These are phyloP conservation scores for Aspergillus nidulans DNA, from an alignment of 495 filamentous ascomycete species.

Conservation along the genomic window DNA sequence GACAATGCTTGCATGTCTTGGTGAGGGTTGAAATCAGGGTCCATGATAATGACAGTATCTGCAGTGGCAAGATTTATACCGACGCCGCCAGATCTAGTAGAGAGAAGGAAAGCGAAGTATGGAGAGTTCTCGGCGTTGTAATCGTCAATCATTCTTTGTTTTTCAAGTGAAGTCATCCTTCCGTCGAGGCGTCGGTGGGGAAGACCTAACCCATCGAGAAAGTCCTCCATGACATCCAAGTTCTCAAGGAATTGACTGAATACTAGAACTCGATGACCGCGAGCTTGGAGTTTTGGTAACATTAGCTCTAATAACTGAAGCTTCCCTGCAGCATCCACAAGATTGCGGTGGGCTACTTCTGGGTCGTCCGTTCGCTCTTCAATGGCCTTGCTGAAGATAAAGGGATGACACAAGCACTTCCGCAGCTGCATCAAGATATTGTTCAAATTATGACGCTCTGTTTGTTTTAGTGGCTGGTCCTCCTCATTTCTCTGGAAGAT, in stretches of 20 bases:
- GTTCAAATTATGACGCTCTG: slow-evolving; percentile 72
- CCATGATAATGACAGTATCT: slow-evolving; percentile 96
- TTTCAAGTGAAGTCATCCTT: slow-evolving; percentile 69
- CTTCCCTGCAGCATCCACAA: slow-evolving; percentile 90
- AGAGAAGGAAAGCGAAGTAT: slow-evolving; percentile 85
- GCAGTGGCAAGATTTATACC: slow-evolving; percentile 97
- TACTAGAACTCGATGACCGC: slow-evolving; percentile 89
- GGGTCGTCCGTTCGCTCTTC: slow-evolving; percentile 65
- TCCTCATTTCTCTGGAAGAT: slow-evolving; percentile 61
- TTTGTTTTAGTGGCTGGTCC: slow-evolving; percentile 45
- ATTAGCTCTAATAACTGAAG: slow-evolving; percentile 81
- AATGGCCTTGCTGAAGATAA: slow-evolving; percentile 82
- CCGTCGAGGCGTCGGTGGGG: slow-evolving; percentile 80
- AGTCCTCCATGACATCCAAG: slow-evolving; percentile 88
- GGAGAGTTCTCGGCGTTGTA: slow-evolving; percentile 84
- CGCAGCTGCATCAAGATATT: slow-evolving; percentile 96
- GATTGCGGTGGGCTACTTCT: slow-evolving; percentile 61
- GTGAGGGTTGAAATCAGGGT: slow-evolving; percentile 97
- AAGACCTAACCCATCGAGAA: slow-evolving; percentile 67
- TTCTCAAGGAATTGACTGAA: slow-evolving; percentile 95
- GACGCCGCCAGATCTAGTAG: slow-evolving; percentile 90
- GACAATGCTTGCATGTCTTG: slow-evolving; percentile 96
- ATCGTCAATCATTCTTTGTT: slow-evolving; percentile 88
- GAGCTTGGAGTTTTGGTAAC: slow-evolving; percentile 80
- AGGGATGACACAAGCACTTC: slow-evolving; percentile 93